Evolutionary conservation across 768 basidiomycete genomes (phyloP), one percentile per base, ranked within the genome.

Genomic region (Hypholoma fasciculare): DNA sequence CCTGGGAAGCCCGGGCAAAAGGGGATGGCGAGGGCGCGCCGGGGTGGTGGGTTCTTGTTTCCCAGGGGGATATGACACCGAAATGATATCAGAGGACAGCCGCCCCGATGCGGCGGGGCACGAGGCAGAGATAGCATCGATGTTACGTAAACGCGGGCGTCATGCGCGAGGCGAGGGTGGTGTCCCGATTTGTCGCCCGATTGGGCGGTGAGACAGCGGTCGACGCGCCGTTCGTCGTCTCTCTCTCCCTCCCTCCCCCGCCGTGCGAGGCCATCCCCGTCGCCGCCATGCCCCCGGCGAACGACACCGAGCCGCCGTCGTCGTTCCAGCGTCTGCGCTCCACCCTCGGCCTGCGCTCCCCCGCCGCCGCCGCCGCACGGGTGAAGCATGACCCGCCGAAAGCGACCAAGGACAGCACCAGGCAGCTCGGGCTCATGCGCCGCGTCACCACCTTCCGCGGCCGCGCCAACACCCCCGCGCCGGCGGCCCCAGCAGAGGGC

Each of bases 301-400:
- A 27, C 0, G 76, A 81, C 40, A 2, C 2, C 6, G 30, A 34
- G 30, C 30, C 30, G 7, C 7, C 30, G 30, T 84, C 78, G 65
- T 77, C 86, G 5, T 85, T 90, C 67, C 82, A 81, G 65, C 83
- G 87, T 42, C 72, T 90, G 56, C 84, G 85, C 55, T 83, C 87
- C 2, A 83, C 87, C 5, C 71, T 91, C 20, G 88, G 88, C 65
- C 85, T 89, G 61, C 85, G 82, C 64, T 61, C 90, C 50, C 80
- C 82, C 12, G 86, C 86, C 52, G 86, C 86, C 52, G 86, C 86
- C 11, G 79, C 85, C 53, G 82, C 85, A 37, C 84, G 76, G 73
- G 80, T 79, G 62, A 48, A 71, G 7, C 64, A 76, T 1, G 64
- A n/a, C n/a, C n/a, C 69, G 50, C 69, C 70, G 58, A 58, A 26